These are phyloP conservation scores for Cinnamomum micranthum DNA, from an alignment of 164 flowering plant genomes.

Conservation along the genomic window DNA sequence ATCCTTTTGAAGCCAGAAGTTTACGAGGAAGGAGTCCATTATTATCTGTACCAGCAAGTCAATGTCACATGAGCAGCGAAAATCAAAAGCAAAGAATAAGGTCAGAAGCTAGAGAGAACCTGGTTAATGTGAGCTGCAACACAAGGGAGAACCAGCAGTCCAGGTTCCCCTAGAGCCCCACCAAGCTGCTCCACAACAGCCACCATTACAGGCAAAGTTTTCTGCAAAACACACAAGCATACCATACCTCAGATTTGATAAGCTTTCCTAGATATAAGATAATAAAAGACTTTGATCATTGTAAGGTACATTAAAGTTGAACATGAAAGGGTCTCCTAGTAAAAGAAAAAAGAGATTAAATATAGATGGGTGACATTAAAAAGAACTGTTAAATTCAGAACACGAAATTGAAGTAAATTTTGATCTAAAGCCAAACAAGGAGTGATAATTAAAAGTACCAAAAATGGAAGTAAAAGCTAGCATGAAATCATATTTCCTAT, in stretches of 20 bases:
- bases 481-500: too few relatives aligned
- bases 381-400: too few relatives aligned
- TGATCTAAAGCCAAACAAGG: too few relatives aligned
- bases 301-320: too few relatives aligned
- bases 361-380: too few relatives aligned
- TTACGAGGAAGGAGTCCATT: slow-evolving; percentile 65
- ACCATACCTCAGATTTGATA: not conserved
- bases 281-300: too few relatives aligned
- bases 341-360: too few relatives aligned
- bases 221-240: slow-evolving; percentile 36
- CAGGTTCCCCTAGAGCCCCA: slow-evolving; percentile 83
- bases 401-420: too few relatives aligned
- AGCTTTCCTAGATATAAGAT: too few relatives aligned
- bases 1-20: slow-evolving; percentile 51
- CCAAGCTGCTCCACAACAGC: slow-evolving; percentile 92
- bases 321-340: too few relatives aligned
- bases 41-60: slow-evolving; percentile 45
- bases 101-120: slow-evolving; percentile 33
- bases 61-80: not conserved
- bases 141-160: slow-evolving; percentile 89
- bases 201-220: slow-evolving; percentile 90
- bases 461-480: too few relatives aligned
- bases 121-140: slow-evolving; percentile 90
- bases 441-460: too few relatives aligned
- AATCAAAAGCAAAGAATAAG: not conserved